These are phyloP conservation scores for Neurospora tetraspora DNA, from an alignment of 495 filamentous ascomycete genomes.

Conservation along the genomic window DNA sequence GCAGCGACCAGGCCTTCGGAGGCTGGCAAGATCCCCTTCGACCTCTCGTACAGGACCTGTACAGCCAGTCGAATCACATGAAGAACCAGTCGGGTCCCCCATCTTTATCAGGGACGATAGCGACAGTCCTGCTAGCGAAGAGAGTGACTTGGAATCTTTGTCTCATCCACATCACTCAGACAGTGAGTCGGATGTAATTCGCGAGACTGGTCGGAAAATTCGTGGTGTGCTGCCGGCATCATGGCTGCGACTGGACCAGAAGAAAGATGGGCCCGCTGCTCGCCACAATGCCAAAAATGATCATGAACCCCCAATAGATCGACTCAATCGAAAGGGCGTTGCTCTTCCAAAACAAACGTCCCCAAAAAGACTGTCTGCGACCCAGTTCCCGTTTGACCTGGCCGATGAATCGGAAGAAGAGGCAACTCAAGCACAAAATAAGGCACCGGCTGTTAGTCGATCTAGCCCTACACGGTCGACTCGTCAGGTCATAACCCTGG, in stretches of 20 bases:
- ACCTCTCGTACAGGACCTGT: background rate
- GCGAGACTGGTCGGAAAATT: conserved; percentile 43
- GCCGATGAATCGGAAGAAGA: conserved; percentile 32
- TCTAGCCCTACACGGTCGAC: background rate
- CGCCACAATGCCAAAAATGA: conserved; percentile 27
- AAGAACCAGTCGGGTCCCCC: background rate
- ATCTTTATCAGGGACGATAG: conserved; percentile 11
- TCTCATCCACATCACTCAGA: conserved; percentile 13
- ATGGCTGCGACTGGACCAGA: conserved; percentile 66
- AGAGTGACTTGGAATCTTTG: conserved; percentile 8
- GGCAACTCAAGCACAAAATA: background rate
- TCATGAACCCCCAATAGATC: conserved; percentile 23
- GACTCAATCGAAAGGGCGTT: conserved; percentile 42
- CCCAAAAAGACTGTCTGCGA: conserved; percentile 9
- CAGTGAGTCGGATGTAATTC: conserved; percentile 36
- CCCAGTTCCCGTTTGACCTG: conserved; percentile 35
- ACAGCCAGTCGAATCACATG: background rate
- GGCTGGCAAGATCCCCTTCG: background rate
- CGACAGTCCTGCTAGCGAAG: background rate
- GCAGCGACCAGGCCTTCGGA: background rate
- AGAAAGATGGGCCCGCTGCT: conserved; percentile 19
- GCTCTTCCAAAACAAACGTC: conserved; percentile 31
- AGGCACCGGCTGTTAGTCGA: background rate
- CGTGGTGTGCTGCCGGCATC: conserved; percentile 86
- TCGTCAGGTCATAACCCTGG: conserved; percentile 1